Base-by-base conservation (phyloP, 805 yeast genomes). In the Suhomyces sp. region DNA sequence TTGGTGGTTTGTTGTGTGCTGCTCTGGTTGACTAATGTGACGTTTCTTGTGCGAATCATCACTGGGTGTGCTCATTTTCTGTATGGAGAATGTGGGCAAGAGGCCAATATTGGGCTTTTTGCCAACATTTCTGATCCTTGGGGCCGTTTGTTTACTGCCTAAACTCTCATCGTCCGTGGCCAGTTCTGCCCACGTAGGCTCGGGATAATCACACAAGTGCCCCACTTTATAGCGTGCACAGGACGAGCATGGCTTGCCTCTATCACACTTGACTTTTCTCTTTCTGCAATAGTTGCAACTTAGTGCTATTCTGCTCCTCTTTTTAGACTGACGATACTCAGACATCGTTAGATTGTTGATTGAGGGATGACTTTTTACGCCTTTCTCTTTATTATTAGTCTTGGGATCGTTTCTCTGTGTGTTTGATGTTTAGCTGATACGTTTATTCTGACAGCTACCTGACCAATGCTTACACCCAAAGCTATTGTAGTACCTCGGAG, bases 241-340 rank as follows among this genome's bases (percentile, higher is more conserved):
- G 6, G 71, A 58, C 20, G 62, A 55, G 51, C 77, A 72, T 1
- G 77, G 77, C 37, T 56, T 53, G 12, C 63, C 64, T 29, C 73
- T 59, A 55, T 72, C 75, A 57, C 77, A 72, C 48, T 67, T 70
- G 43, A 72, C 72, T 53, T 72, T 72, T 29, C 76, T 53, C 47
- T 57, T 60, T 50, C 69, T 67, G 60, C 77, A 72, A 39, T 62
- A 65, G 47, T 54, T 60, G 52, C 77, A 72, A 53, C 68, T 72
- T 22, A 68, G 63, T 22, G 73, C 60, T n/a, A 61, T 50, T 51
- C 75, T 61, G 47, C 60, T 59, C 39, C 74, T 52, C 47, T 63
- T 68, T 25, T 46, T 55, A 19, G 48, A 44, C 40, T 47, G 50
- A 13, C 46, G 45, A 41, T 3, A 8, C n/a, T 46, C 48, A 22